Percentiles rank a stretch among this genome's conserved stretches.
These are phyloP conservation scores for Sedum album DNA, from an alignment of 164 flowering plant species.

Conservation along the genomic window DNA sequence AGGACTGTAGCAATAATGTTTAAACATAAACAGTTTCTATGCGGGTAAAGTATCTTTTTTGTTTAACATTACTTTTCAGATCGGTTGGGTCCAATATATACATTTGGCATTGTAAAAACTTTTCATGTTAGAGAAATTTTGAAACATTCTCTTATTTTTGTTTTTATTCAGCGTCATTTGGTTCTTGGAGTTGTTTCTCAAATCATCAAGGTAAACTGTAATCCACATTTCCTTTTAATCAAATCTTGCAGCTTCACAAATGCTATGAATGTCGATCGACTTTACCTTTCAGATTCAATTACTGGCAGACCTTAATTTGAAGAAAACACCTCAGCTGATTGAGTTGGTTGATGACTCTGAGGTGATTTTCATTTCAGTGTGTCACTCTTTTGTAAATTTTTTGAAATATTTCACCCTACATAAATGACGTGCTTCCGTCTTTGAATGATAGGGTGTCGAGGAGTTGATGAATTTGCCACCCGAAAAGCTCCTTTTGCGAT, in stretches of 20 bases:
- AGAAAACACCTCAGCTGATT: slow-evolving; percentile 63
- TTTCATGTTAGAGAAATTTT: background rate
- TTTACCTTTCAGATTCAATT: slow-evolving; percentile 45
- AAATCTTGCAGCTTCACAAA: background rate
- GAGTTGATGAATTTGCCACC: slow-evolving; percentile 63
- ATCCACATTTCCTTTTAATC: background rate
- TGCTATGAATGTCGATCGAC: background rate
- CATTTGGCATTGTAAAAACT: background rate
- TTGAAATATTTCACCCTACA: background rate
- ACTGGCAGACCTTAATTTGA: slow-evolving; percentile 65
- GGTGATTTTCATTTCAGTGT: slow-evolving; percentile 20
- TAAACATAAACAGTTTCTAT: background rate
- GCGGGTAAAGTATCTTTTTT: background rate
- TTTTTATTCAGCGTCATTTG: slow-evolving; percentile 67
- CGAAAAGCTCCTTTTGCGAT: slow-evolving; percentile 55
- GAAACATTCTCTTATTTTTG: background rate
- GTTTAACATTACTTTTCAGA: background rate
- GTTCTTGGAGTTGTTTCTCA: slow-evolving; percentile 87
- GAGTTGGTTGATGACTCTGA: slow-evolving; percentile 59
- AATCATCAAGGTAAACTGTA: slow-evolving; percentile 64
- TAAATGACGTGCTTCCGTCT: background rate
- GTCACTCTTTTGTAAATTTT: background rate
- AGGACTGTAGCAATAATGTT: background rate
- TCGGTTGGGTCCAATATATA: too few species aligned
- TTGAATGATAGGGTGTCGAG: slow-evolving; percentile 43